These are phyloP conservation scores for Candida buenavistaensis DNA, from an alignment of 1,139 yeast genomes.

Conservation along the genomic window DNA sequence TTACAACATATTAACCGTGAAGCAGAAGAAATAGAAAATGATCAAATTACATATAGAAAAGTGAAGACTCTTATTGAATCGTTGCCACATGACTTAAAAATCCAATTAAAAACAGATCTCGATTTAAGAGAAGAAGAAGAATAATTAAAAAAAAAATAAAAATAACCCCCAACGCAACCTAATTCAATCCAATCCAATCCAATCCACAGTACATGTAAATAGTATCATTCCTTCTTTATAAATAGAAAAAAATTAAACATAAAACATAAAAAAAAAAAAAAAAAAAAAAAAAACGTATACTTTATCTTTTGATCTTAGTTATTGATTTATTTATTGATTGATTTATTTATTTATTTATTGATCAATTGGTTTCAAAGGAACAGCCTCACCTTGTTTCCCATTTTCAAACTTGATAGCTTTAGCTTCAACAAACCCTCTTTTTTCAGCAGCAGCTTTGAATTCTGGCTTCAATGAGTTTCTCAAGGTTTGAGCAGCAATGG, in stretches of 20 bases:
- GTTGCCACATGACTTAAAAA: constrained; percentile 35
- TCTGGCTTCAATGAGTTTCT: constrained; percentile 91
- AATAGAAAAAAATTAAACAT: too few relatives aligned
- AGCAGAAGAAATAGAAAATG: constrained; percentile 26
- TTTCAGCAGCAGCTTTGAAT: constrained; percentile 70
- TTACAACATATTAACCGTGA: constrained; percentile 27
- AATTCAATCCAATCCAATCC: too few relatives aligned
- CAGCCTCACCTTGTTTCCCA: constrained; percentile 53
- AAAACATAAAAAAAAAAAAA: too few relatives aligned
- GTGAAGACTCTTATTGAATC: constrained; percentile 38
- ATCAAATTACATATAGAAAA: constrained; percentile 20
- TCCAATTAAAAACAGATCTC: constrained; percentile 32
- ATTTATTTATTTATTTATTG: constrained; percentile 3
- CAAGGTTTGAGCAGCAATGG: constrained; percentile 87
- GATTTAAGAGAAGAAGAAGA: constrained; percentile 18
- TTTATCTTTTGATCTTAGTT: too few relatives aligned
- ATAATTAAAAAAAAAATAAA: constrained; percentile 19
- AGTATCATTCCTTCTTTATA: too few relatives aligned
- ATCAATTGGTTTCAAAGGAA: constrained; percentile 14
- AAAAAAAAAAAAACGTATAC: too few relatives aligned
- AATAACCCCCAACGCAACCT: too few relatives aligned
- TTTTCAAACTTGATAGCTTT: constrained; percentile 71
- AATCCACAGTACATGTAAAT: too few relatives aligned
- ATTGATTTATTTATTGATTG: background rate
- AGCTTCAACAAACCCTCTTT: constrained; percentile 76